These are phyloP conservation scores for Neospora caninum DNA, from an alignment of 169 alveolate genomes.

Conservation along the genomic window DNA sequence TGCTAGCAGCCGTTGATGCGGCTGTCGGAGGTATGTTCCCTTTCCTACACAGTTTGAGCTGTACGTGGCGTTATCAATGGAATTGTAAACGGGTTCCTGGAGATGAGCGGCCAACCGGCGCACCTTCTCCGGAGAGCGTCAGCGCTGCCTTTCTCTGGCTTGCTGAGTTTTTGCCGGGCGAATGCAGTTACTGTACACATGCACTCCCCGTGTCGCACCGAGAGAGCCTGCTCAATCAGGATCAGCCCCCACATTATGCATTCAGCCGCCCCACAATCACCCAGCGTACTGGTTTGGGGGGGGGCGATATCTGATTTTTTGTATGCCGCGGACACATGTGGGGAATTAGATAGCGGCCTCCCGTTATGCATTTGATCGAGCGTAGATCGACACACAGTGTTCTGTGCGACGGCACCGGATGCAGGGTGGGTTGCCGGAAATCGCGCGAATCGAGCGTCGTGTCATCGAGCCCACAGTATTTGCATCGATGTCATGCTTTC, in stretches of 20 bases:
- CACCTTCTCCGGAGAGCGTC: no score
- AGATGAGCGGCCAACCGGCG: no score
- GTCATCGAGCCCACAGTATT: background rate
- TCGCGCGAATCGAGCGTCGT: background rate
- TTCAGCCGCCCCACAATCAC: background rate
- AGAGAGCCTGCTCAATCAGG: background rate
- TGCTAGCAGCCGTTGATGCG: constrained; percentile 79
- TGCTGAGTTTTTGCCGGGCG: background rate
- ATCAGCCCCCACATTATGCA: background rate
- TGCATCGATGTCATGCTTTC: background rate
- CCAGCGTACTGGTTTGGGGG: no score
- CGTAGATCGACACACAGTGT: no score
- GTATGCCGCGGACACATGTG: no score
- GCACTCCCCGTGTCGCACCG: background rate
- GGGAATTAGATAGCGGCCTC: no score
- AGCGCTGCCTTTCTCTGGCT: no score
- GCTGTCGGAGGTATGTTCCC: constrained; percentile 78
- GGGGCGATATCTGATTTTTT: no score
- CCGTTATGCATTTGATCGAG: no score
- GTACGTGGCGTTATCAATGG: no score
- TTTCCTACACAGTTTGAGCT: constrained; percentile 58
- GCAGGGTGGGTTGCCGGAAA: background rate
- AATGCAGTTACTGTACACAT: background rate
- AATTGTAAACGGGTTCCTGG: no score
- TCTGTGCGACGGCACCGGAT: no score